A percentile compares a stretch with the other conserved stretches of the same genome.
Evolutionary conservation across 768 basidiomycete genomes (phyloP).

Genomic region (Botryobasidium botryosum): DNA sequence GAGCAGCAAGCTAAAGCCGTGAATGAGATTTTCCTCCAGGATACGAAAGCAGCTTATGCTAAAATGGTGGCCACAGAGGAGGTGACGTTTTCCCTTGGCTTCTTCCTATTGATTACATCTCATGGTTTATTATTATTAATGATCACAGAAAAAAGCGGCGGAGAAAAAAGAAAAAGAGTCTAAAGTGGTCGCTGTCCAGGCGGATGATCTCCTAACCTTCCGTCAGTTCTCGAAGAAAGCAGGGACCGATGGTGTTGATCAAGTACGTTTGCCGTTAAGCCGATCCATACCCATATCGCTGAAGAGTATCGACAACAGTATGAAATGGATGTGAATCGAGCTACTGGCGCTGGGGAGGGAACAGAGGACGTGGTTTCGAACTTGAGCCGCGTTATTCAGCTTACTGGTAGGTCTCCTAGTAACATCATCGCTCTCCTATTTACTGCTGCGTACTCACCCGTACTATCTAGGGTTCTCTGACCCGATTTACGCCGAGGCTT

Average conservation of each 20-base stretch:
- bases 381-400: conserved; percentile 78
- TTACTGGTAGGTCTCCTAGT: conserved; percentile 68
- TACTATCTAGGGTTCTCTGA: conserved; percentile 70
- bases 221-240: conserved; percentile 91
- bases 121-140: background rate
- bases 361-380: conserved; percentile 92
- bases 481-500: conserved; percentile 94
- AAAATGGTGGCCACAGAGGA: conserved; percentile 95
- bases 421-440: background rate
- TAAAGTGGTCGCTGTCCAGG: conserved; percentile 60
- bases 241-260: conserved; percentile 45
- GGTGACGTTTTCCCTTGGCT: conserved; percentile 24
- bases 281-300: conserved; percentile 30
- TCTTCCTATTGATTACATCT: conserved; percentile 11
- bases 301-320: conserved; percentile 32
- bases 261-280: conserved; percentile 27
- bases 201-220: conserved; percentile 85
- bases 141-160: conserved; percentile 76
- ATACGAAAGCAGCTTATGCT: conserved; percentile 81
- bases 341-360: conserved; percentile 69
- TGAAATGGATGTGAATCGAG: conserved; percentile 73
- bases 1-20: conserved; percentile 55
- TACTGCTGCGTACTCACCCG: background rate
- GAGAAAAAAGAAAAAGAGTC: conserved; percentile 79
- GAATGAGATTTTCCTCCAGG: conserved; percentile 33